Base-by-base conservation (phyloP, 768 basidiomycete genomes). In the Sarcomyxa edulis region DNA sequence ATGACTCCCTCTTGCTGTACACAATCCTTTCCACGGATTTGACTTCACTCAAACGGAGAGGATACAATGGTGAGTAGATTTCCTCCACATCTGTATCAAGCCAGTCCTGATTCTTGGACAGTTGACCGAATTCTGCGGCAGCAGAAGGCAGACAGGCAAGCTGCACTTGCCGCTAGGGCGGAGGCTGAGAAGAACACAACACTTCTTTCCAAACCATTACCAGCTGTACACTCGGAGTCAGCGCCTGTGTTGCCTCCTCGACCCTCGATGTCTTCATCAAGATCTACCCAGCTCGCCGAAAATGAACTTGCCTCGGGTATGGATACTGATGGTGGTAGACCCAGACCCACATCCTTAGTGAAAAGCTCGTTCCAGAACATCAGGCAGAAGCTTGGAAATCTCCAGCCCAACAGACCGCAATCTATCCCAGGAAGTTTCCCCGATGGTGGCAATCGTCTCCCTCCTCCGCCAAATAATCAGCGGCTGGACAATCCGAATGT, bases 1-100 rank as follows among this genome's bases (percentile, higher is more conserved):
- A 93, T 52, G 95, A 99, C 55, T 78, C 87, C 0, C 67, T 99
- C 6, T 56, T 98, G 6, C 84, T 98, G 48, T 87, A 90, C 77
- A 96, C 93, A 0, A 90, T 99, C 37, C 70, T 99, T 12, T 90
- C 91, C 0, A 97, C 94, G 0, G 90, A 94, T 47, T 61, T 97
- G 27, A 74, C 78, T 42, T 79, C 89, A 3, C 58, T 96, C 45
- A 83, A 81, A 50, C 68, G 91, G 26, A 69, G 91, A 46, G 93
- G 91, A 5, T 94, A 90, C 54, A 90, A 92, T 50, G 84, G 88
- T 85, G 47, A 4, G 66, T 14, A 24, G n/a, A n/a, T n/a, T n/a
- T n/a, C n/a, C n/a, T n/a, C n/a, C n/a, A n/a, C n/a, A n/a, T n/a
- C n/a, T n/a, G n/a, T n/a, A n/a, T n/a, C n/a, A n/a, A n/a, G n/a